These are phyloP conservation scores for Aspergillus olivimuriae DNA, from an alignment of 495 filamentous ascomycete genomes.

Conservation along the genomic window DNA sequence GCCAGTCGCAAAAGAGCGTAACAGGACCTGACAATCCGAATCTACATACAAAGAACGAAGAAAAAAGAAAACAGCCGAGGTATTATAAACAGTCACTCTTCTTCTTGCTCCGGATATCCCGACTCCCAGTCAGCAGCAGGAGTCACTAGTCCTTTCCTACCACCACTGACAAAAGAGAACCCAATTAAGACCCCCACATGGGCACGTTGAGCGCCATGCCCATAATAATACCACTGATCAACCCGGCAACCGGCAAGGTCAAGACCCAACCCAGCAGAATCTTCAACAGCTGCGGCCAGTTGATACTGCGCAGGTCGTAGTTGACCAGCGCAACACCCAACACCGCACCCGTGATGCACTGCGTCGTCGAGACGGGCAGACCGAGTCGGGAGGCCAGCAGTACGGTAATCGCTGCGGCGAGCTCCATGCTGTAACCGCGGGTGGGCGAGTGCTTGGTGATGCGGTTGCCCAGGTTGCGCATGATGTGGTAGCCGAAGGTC, in stretches of 20 bases:
- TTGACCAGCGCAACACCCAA: constrained; percentile 54
- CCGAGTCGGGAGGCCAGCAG: constrained; percentile 55
- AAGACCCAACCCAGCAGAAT: constrained; percentile 52
- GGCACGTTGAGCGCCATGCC: constrained; percentile 57
- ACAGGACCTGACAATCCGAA: too few relatives aligned
- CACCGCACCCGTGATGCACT: constrained; percentile 55
- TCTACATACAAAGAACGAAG: too few relatives aligned
- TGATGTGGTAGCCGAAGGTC: constrained; percentile 68
- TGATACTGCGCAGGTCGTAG: constrained; percentile 51
- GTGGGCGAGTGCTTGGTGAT: constrained; percentile 61
- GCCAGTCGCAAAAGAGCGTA: too few relatives aligned
- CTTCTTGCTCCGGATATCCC: too few relatives aligned
- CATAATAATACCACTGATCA: constrained; percentile 53
- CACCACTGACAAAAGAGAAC: too few relatives aligned
- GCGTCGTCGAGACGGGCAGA: constrained; percentile 54
- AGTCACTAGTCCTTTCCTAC: too few relatives aligned
- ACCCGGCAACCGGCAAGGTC: constrained; percentile 58
- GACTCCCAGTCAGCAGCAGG: too few relatives aligned
- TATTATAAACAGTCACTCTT: too few relatives aligned
- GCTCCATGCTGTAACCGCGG: constrained; percentile 57
- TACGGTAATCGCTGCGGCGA: constrained; percentile 61
- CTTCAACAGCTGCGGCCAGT: constrained; percentile 55
- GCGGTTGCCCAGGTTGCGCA: constrained; percentile 64
- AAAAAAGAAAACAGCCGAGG: too few relatives aligned
- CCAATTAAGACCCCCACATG: constrained; percentile 35